Percentiles rank a stretch among this genome's conserved stretches.
Evolutionary conservation across 106 monocot genomes (phyloP).

Genomic region (Iris macrosiphon): DNA sequence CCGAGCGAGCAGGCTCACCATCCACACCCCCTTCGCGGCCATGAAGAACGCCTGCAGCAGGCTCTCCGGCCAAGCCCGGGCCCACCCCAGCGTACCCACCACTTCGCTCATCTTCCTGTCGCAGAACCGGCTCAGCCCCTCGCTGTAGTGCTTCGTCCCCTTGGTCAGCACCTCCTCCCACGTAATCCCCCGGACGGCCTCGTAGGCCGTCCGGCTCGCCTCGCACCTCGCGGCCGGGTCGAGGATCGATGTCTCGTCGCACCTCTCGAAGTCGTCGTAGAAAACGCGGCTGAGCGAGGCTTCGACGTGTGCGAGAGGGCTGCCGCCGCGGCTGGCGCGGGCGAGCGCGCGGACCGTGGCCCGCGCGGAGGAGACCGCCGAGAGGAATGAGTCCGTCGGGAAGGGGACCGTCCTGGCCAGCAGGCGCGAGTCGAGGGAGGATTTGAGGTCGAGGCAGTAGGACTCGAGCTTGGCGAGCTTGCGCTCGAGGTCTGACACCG

Average conservation of each 20-base stretch:
- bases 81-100: constrained; percentile 40
- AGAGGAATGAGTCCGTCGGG: constrained; percentile 44
- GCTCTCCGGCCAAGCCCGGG: constrained; percentile 64
- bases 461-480: constrained; percentile 57
- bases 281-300: constrained; percentile 62
- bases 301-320: constrained; percentile 38
- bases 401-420: not conserved
- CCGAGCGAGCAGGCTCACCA: constrained; percentile 54
- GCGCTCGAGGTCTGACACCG: constrained; percentile 62
- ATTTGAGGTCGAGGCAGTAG: constrained; percentile 34
- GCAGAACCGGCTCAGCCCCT: constrained; percentile 81
- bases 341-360: constrained; percentile 44
- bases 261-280: constrained; percentile 59
- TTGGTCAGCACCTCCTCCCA: constrained; percentile 84
- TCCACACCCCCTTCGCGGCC: constrained; percentile 74
- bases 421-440: constrained; percentile 6
- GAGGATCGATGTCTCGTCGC: constrained; percentile 13
- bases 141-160: constrained; percentile 78
- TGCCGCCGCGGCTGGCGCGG: constrained; percentile 29
- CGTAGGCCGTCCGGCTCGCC: constrained; percentile 31
- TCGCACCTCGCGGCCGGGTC: constrained; percentile 45
- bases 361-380: constrained; percentile 44
- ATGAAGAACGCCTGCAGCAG: constrained; percentile 84
- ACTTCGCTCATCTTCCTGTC: constrained; percentile 87
- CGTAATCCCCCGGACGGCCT: constrained; percentile 30